Conservation (phyloP, 352 stramenopile genomes). For the Globisporangium echinulatum region DNA sequence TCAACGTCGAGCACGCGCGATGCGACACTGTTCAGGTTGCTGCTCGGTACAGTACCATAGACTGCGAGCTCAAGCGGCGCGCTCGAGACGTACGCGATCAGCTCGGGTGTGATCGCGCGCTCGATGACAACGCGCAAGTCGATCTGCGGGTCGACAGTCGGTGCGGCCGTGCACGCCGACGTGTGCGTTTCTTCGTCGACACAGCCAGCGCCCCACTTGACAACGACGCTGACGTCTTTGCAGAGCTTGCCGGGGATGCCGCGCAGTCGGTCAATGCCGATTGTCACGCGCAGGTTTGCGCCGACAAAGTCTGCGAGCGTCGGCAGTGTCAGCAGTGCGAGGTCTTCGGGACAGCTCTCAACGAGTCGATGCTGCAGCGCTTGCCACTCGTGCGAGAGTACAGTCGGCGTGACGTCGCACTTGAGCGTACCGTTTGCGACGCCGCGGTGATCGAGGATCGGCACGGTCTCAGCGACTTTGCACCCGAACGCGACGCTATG, state of each 20-base stretch:
- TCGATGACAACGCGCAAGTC: conserved; percentile 58
- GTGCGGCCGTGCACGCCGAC: conserved; percentile 34
- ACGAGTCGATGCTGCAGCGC: conserved; percentile 52
- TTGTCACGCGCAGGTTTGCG: conserved; percentile 47
- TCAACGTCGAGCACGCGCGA: conserved; percentile 32
- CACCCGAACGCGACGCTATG: conserved; percentile 50
- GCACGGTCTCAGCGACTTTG: conserved; percentile 47
- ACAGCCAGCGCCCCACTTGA: conserved; percentile 31
- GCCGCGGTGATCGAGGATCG: conserved; percentile 54
- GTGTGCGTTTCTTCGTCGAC: conserved; percentile 23
- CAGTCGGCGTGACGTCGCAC: conserved; percentile 52
- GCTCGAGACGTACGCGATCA: conserved; percentile 35
- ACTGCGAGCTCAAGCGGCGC: conserved; percentile 53
- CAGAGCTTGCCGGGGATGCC: conserved; percentile 71
- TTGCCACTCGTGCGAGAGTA: conserved; percentile 77
- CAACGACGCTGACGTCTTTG: conserved; percentile 54
- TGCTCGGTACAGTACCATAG: conserved; percentile 71
- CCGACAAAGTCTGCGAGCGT: conserved; percentile 39
- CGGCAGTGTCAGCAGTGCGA: conserved; percentile 27
- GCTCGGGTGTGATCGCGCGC: conserved; percentile 34
- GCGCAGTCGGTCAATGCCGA: conserved; percentile 41
- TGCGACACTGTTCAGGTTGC: conserved; percentile 65
- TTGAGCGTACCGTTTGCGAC: conserved; percentile 31
- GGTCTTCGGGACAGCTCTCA: conserved; percentile 44
- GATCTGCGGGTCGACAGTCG: conserved; percentile 54